A percentile compares a stretch with the other conserved stretches of the same genome.
These are phyloP conservation scores for Prosopis cineraria DNA, from an alignment of 306 rosid species.

Conservation along the genomic window DNA sequence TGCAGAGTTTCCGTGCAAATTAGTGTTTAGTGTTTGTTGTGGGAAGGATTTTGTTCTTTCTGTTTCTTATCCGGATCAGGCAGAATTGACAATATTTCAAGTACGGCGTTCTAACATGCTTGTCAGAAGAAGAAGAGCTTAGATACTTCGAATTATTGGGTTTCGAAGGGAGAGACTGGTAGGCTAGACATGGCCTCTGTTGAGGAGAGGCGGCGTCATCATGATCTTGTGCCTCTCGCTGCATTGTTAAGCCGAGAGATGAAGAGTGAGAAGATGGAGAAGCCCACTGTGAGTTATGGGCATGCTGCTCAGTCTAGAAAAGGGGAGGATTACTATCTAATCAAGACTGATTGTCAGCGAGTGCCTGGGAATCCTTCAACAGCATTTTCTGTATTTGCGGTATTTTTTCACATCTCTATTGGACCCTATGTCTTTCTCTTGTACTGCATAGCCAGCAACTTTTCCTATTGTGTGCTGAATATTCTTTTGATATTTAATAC, in stretches of 20 bases:
- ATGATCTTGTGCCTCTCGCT: slow-evolving; percentile 90
- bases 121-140: slow-evolving; percentile 37
- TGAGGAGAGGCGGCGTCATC: slow-evolving; percentile 72
- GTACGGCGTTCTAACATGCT: slow-evolving; percentile 36
- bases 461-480: slow-evolving; percentile 27
- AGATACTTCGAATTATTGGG: slow-evolving; percentile 38
- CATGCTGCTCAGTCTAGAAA: slow-evolving; percentile 91
- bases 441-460: slow-evolving; percentile 10
- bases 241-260: slow-evolving; percentile 83
- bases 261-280: slow-evolving; percentile 91
- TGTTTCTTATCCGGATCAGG: not conserved
- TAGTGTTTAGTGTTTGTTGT: not conserved
- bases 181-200: slow-evolving; percentile 60
- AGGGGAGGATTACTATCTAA: slow-evolving; percentile 87
- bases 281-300: slow-evolving; percentile 78
- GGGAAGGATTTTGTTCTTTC: not conserved
- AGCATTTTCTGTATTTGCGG: slow-evolving; percentile 86
- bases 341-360: slow-evolving; percentile 82
- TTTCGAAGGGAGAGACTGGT: slow-evolving; percentile 34
- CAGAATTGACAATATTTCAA: not conserved
- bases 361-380: slow-evolving; percentile 80
- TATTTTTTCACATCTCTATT: slow-evolving; percentile 35
- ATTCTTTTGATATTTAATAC: slow-evolving; percentile 29
- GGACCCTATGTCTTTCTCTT: slow-evolving; percentile 14
- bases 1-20: slow-evolving; percentile 27